Evolutionary conservation across 306 rosid genomes (phyloP), one percentile per base, ranked within the genome.

Genomic region (Rosa chinensis): DNA sequence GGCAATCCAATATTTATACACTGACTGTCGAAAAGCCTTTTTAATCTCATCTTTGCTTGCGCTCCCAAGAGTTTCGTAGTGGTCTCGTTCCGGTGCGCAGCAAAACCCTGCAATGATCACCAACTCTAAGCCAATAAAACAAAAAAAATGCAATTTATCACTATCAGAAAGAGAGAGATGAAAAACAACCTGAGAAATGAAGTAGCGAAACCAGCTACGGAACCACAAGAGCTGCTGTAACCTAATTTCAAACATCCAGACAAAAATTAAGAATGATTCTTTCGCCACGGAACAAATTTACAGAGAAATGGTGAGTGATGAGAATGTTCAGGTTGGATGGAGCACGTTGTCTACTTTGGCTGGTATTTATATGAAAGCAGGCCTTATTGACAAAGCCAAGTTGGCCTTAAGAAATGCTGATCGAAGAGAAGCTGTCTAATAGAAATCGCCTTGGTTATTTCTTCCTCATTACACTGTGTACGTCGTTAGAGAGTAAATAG

Each of bases 291-390:
- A 55, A 21, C 14, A 79, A 6, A 62, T 88, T 81, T 88, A 81
- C 67, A 85, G 82, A 78, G 85, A 78, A 82, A 91, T 94, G 97
- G 76, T 83, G 87, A 84, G 74, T 73, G 95, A 92, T 78, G 72
- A 45, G 59, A 83, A 83, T 68, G 90, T 88, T 74, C 84, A 89
- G 85, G 89, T 92, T 76, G 97, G 98, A 78, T 94, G 97, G 98
- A 94, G 98, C 82, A 94, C 88, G 71, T 88, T 94, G 80, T 87
- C 87, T 66, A 89, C 92, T 55, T 70, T 92, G 20, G 97, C 97
- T 47, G 78, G 85, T 77, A 83, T 84, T 77, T 92, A 88, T 78
- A 82, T 81, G 55, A 90, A 89, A 80, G 89, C 87, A 3, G 92
- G 92, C 12, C 78, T 82, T 37, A 77, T 83, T 75, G 84, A 84